Evolutionary conservation across 1,284 basidiomycete genomes (phyloP).

Genomic region (Sporisorium iseilematis-ciliati): DNA sequence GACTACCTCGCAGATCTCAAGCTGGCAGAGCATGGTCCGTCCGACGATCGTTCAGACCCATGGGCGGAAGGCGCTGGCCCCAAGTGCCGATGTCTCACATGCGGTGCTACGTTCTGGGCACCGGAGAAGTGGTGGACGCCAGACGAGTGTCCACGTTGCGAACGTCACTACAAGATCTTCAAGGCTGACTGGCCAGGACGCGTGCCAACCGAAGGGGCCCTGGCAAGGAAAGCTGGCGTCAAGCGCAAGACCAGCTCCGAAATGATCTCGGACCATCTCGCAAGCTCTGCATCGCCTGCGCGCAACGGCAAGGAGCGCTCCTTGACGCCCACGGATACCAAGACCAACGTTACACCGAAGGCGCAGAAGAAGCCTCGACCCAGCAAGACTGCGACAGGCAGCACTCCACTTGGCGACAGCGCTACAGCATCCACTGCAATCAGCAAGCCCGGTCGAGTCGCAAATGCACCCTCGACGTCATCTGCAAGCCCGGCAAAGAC

Average conservation of each 20-base stretch:
- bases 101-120: constrained; percentile 63
- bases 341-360: constrained; percentile 26
- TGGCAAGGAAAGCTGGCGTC: constrained; percentile 40
- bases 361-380: constrained; percentile 29
- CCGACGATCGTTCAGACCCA: constrained; percentile 51
- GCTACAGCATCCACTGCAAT: constrained; percentile 2
- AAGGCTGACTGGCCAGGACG: constrained; percentile 66
- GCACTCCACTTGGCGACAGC: constrained; percentile 3
- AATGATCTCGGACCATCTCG: constrained; percentile 43
- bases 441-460: constrained; percentile 3
- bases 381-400: constrained; percentile 13
- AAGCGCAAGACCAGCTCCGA: constrained; percentile 47
- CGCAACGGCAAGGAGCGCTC: constrained; percentile 46
- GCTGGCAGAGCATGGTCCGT: constrained; percentile 50
- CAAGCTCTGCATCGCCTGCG: constrained; percentile 30
- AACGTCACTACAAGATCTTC: constrained; percentile 68
- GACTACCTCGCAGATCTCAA: constrained; percentile 45
- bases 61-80: constrained; percentile 53
- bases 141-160: constrained; percentile 67
- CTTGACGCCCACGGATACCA: constrained; percentile 32
- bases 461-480: background rate
- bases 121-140: constrained; percentile 69
- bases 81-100: constrained; percentile 62
- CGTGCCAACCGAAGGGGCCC: constrained; percentile 40
- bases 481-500: constrained; percentile 11